Evolutionary conservation across 2,329 filamentous ascomycete species (phyloP), one percentile per base, ranked within the genome.

Genomic region (Epichloe sp.): DNA sequence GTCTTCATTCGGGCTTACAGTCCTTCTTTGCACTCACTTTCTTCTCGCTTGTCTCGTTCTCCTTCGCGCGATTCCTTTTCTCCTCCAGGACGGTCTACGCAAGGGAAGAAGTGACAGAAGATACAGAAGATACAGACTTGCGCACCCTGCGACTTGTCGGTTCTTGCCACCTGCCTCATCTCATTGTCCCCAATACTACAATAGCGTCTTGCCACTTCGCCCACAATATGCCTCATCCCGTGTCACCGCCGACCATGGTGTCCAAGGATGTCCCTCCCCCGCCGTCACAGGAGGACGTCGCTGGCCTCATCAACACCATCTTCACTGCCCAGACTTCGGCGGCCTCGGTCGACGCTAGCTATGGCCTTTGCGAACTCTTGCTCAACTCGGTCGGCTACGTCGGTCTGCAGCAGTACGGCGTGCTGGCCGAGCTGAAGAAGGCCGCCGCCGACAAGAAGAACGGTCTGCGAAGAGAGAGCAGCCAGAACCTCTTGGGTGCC

Each of bases 401-500:
- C 40, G 78, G 78, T 52, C 71, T 82, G 47, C 61, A 68, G 38
- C 60, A 71, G 47, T 81, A 80, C 61, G 76, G 75, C 56, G 64
- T 82, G 57, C 61, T 80, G 31, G 65, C 71, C 60, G 76, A 79
- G 64, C 57, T 80, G 55, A 78, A 75, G 64, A 80, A 95, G 76
- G 88, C 87, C 38, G 89, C 91, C 4, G 72, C 76, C 60, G 89
- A 97, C 72, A 98, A 97, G 82, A 98, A 98, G 77, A 90, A 83
- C 68, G 85, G 85, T 15, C 77, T 85, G 40, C 81, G 80, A 60
- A 80, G 91, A 60, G 93, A 98, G 72, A 88, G 89, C 63, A 86
- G 90, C 57, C 94, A 97, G 81, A 94, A 96, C 67, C 84, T 95
- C 42, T 78, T 97, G 23, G 93, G 94, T 52, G 91, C 94, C 50